Evolutionary conservation across 129 eudicot genomes (phyloP), one percentile per base, ranked within the genome.

Genomic region (Smallanthus sonchifolius): DNA sequence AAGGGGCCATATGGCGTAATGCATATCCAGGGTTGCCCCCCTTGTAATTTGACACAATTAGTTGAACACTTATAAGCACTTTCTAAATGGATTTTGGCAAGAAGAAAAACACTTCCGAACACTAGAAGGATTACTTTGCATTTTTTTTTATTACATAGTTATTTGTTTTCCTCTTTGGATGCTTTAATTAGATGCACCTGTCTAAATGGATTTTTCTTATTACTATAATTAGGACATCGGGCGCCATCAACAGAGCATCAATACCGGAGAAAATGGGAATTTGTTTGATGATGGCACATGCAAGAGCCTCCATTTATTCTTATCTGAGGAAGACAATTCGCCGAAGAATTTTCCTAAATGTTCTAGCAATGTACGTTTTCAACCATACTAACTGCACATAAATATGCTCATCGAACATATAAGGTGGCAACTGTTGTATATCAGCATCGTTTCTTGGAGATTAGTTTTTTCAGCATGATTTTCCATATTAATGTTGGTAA

Each of bases 251-350:
- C 81, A 72, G 72, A 72, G 63, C 69, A 76, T 59, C 54, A 47
- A 56, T 67, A 51, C 56, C 7, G 71, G 65, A 73, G 81, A 81
- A 70, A 70, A 73, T 67, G 72, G 62, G 42, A 48, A 62, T 55
- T 16, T 51, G 48, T 73, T 70, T 9, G 77, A 79, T 40, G 82
- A 73, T 73, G 83, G 70, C 76, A 81, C 80, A 67, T 80, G 63
- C 72, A 84, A 83, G 48, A 84, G 79, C 82, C 76, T 79, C 63
- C 96, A 44, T 63, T 69, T 91, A 56, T 85, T 83, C 74, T 73
- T 91, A 82, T 91, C 96, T 3, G 89, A 84, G 16, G 91, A 90
- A 52, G 88, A 82, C 77, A 65, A 69, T 79, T 81, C 91, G 36
- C 70, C 80, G 2, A 69, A 77, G 52, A 79, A 64, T 47, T 69